These are phyloP conservation scores for Termitomyces eurrhizus DNA, from an alignment of 768 basidiomycete genomes.

Conservation along the genomic window DNA sequence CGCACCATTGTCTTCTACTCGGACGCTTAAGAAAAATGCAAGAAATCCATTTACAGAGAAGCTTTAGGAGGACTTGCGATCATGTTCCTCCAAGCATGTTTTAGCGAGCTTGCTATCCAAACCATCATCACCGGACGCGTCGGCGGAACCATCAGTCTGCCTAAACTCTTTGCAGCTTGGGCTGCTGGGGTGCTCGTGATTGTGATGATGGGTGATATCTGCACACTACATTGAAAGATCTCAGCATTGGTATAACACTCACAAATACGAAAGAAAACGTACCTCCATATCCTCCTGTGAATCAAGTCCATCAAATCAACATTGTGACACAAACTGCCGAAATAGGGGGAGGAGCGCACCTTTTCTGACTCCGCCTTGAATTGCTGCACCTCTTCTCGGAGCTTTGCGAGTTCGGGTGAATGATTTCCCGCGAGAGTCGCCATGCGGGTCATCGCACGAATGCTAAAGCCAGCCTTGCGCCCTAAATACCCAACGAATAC, in stretches of 20 bases:
- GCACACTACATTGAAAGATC: slow-evolving; percentile 23
- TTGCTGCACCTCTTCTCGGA: slow-evolving; percentile 57
- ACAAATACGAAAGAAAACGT: neutral
- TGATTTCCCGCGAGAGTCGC: slow-evolving; percentile 45
- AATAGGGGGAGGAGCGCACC: slow-evolving; percentile 18
- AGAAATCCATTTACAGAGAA: neutral
- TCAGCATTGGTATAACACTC: slow-evolving; percentile 10
- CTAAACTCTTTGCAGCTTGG: slow-evolving; percentile 10
- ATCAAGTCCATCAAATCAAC: neutral
- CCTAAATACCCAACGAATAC: slow-evolving; percentile 39
- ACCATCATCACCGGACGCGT: slow-evolving; percentile 15
- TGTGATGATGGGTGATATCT: slow-evolving; percentile 49
- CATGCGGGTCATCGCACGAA: slow-evolving; percentile 85
- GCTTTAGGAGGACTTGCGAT: slow-evolving; percentile 3
- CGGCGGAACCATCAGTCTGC: slow-evolving; percentile 22
- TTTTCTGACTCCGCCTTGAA: slow-evolving; percentile 81
- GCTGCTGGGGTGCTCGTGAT: slow-evolving; percentile 19
- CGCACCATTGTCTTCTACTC: neutral
- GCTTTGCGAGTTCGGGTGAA: slow-evolving; percentile 39
- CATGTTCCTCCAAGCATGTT: slow-evolving; percentile 23
- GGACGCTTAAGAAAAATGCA: neutral
- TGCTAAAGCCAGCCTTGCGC: slow-evolving; percentile 83
- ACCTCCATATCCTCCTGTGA: slow-evolving; percentile 34
- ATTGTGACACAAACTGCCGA: neutral
- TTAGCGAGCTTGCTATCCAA: slow-evolving; percentile 27